A percentile compares a stretch with the other conserved stretches of the same genome.
Conservation (phyloP, 164 flowering plant genomes). For the Protea cynaroides region DNA sequence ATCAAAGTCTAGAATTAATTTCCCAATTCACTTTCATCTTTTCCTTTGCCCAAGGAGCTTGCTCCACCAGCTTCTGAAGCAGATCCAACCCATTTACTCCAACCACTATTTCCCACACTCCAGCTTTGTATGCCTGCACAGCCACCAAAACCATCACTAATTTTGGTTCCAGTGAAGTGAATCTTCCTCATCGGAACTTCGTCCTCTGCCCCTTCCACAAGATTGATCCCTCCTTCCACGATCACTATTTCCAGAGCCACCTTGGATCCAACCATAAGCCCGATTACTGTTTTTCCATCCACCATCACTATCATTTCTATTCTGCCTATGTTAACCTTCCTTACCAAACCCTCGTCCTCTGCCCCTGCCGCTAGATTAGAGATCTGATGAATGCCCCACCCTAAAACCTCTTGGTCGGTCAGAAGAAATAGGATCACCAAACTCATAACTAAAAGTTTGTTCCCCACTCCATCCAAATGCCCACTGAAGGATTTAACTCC, state of each 20-base stretch:
- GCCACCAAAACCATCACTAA: neutral
- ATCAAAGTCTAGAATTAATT: neutral
- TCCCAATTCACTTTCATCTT: slow-evolving; percentile 6
- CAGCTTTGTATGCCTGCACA: slow-evolving; percentile 9
- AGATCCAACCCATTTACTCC: slow-evolving; percentile 13
- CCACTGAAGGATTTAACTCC: too few relatives aligned
- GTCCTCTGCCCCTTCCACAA: neutral
- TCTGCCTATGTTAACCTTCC: slow-evolving; percentile 6
- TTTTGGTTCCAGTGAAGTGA: too few relatives aligned
- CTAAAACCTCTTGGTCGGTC: too few relatives aligned
- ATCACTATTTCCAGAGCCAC: neutral
- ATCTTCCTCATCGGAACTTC: too few relatives aligned
- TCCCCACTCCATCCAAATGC: too few relatives aligned
- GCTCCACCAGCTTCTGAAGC: slow-evolving; percentile 4
- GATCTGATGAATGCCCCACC: slow-evolving; percentile 25
- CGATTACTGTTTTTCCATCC: neutral
- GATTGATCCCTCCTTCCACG: slow-evolving; percentile 3
- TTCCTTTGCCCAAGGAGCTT: neutral
- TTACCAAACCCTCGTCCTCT: slow-evolving; percentile 15
- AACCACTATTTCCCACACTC: slow-evolving; percentile 12
- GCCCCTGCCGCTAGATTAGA: slow-evolving; percentile 21
- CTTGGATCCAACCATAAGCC: too few relatives aligned
- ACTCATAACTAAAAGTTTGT: too few relatives aligned
- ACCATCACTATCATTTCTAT: neutral
- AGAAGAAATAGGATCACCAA: too few relatives aligned